Percentiles rank a stretch among this genome's conserved stretches.
Conservation (phyloP, 2,329 filamentous ascomycete species). For the Emericellopsis atlantica region DNA sequence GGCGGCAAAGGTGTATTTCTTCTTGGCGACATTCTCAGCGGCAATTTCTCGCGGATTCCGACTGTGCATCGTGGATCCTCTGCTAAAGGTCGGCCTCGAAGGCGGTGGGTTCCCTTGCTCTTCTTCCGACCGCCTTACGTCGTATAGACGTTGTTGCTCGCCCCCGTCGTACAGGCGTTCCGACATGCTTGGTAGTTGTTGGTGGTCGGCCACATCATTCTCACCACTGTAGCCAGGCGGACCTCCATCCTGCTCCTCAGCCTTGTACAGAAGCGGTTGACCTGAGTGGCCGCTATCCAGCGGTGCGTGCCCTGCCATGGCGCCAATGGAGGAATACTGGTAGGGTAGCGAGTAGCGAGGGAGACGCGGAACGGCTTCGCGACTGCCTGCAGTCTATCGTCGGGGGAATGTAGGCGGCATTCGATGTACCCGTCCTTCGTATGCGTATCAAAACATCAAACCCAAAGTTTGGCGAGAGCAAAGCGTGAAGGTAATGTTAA, state of each 20-base stretch:
- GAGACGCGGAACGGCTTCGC: too few species aligned
- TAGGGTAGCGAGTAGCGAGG: too few species aligned
- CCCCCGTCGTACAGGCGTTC: conserved; percentile 1
- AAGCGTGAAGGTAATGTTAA: too few species aligned
- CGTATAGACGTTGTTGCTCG: not conserved
- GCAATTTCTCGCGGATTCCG: conserved; percentile 49
- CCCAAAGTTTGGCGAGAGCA: too few species aligned
- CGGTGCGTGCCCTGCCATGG: too few species aligned
- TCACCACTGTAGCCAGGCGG: conserved; percentile 8
- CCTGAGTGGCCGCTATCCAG: conserved; percentile 25
- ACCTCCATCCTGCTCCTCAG: conserved; percentile 13
- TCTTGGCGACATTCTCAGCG: conserved; percentile 40
- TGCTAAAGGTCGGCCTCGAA: conserved; percentile 11
- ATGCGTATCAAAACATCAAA: too few species aligned
- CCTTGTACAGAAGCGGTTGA: conserved; percentile 25
- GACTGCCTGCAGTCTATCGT: too few species aligned
- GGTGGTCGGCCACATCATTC: conserved; percentile 4
- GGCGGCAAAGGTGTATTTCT: conserved; percentile 77
- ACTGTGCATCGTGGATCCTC: conserved; percentile 60
- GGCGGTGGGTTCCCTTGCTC: conserved; percentile 1
- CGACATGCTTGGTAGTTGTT: conserved; percentile 6
- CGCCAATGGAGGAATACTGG: too few species aligned
- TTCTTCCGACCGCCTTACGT: not conserved
- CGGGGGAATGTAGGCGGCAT: not conserved
- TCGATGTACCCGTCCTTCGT: not conserved